These are phyloP conservation scores for Diplodia intermedia DNA, from an alignment of 2,329 filamentous ascomycete species.

Conservation along the genomic window DNA sequence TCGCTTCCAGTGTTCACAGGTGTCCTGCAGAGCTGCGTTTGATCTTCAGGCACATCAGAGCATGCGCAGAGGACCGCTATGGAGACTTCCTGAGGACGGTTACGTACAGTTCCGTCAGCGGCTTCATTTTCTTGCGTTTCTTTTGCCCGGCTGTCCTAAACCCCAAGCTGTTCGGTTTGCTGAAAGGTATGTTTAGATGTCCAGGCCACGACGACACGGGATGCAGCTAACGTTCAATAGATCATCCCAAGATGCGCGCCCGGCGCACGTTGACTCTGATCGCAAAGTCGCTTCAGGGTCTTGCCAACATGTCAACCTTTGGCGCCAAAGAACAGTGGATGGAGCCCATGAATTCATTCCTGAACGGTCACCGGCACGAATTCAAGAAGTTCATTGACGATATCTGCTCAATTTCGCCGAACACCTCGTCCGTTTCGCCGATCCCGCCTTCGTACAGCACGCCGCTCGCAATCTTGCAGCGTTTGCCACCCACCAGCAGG, in stretches of 20 bases:
- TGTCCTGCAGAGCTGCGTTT: constrained; percentile 82
- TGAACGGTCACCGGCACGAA: constrained; percentile 74
- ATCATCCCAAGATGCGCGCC: constrained; percentile 81
- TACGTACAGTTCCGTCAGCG: constrained; percentile 91
- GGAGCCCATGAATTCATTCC: constrained; percentile 95
- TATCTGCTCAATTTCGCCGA: constrained; percentile 81
- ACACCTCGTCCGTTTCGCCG: constrained; percentile 62
- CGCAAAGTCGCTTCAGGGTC: constrained; percentile 87
- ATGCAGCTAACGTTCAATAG: constrained; percentile 51
- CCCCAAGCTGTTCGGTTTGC: constrained; percentile 87
- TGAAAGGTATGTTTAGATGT: constrained; percentile 63
- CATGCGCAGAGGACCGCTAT: constrained; percentile 92
- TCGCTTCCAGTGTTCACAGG: constrained; percentile 73
- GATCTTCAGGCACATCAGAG: constrained; percentile 88
- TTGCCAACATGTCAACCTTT: constrained; percentile 89
- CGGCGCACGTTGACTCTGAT: constrained; percentile 91
- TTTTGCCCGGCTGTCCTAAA: constrained; percentile 97
- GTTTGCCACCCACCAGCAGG: constrained; percentile 77
- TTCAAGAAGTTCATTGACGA: constrained; percentile 89
- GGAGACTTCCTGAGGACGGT: constrained; percentile 90
- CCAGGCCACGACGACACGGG: not conserved
- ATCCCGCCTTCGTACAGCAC: constrained; percentile 89
- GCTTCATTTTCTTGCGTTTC: constrained; percentile 92
- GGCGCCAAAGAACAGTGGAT: constrained; percentile 98
- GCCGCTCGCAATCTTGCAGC: constrained; percentile 85